Evolutionary conservation across 176 grass and related monocot genomes (phyloP).

Genomic region (Oryza punctata): DNA sequence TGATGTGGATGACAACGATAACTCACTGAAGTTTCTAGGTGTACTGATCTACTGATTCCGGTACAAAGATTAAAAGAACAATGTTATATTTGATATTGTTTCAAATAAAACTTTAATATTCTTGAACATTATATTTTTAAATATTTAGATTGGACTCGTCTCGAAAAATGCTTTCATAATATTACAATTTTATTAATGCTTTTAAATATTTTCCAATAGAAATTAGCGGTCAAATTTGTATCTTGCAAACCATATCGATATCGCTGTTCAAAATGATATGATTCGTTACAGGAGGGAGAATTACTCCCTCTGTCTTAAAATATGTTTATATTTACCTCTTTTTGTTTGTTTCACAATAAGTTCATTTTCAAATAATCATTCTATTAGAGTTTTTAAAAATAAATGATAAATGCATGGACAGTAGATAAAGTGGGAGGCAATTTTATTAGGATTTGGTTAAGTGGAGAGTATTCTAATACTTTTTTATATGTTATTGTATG

Average conservation of each 20-base stretch:
- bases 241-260: not conserved
- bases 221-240: not conserved
- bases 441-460: no score
- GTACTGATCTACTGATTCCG: not conserved
- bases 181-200: not conserved
- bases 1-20: not conserved
- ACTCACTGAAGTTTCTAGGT: not conserved
- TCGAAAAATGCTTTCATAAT: not conserved
- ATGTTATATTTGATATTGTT: not conserved
- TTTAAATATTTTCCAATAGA: not conserved
- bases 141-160: not conserved
- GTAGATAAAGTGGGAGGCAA: no score
- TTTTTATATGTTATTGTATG: no score
- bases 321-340: no score
- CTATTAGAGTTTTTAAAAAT: no score
- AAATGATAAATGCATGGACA: no score
- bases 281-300: not conserved
- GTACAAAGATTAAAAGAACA: not conserved
- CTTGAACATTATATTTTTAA: not conserved
- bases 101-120: not conserved
- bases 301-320: no score
- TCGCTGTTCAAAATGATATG: no score
- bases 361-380: no score
- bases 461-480: no score
- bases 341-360: no score